These are phyloP conservation scores for Echinochloa phyllopogon DNA, from an alignment of 176 grass and related monocot genomes.

Conservation along the genomic window DNA sequence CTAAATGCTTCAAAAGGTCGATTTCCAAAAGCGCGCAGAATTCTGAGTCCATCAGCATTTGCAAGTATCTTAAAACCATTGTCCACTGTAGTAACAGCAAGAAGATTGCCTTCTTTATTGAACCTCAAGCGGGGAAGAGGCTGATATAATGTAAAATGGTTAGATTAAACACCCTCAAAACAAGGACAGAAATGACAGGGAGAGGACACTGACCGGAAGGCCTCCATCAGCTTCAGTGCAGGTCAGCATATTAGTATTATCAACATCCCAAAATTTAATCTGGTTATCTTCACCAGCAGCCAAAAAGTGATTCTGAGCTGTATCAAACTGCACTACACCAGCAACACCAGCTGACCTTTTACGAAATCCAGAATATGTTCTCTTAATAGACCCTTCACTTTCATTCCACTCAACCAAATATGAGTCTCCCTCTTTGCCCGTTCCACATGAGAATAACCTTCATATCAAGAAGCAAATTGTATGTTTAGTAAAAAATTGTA, in stretches of 20 bases:
- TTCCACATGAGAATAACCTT: constrained; percentile 98
- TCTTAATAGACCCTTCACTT: constrained; percentile 99
- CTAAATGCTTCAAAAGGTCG: constrained; percentile 80
- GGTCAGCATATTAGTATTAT: constrained; percentile 80
- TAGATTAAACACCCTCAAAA: constrained; percentile 31
- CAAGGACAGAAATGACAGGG: constrained; percentile 13
- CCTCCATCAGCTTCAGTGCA: constrained; percentile 80
- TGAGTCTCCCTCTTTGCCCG: constrained; percentile 93
- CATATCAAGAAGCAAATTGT: constrained; percentile 38
- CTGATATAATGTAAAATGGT: constrained; percentile 53
- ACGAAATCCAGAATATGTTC: constrained; percentile 80
- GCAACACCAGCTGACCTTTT: constrained; percentile 70
- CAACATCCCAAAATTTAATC: constrained; percentile 98
- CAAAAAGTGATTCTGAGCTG: constrained; percentile 93
- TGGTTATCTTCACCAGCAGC: constrained; percentile 93
- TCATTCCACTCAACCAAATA: constrained; percentile 98
- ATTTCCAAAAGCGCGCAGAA: constrained; percentile 59
- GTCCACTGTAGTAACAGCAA: constrained; percentile 90
- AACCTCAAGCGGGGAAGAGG: constrained; percentile 81
- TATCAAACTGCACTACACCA: constrained; percentile 91
- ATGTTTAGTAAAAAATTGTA: constrained; percentile 30
- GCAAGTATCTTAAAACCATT: constrained; percentile 94
- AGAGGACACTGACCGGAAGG: constrained; percentile 73
- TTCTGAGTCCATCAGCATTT: constrained; percentile 79
- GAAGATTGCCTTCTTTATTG: constrained; percentile 98